A percentile compares a stretch with the other conserved stretches of the same genome.
Evolutionary conservation across 805 yeast genomes (phyloP).

Genomic region (Cyberlindnera euphorbiiphila): DNA sequence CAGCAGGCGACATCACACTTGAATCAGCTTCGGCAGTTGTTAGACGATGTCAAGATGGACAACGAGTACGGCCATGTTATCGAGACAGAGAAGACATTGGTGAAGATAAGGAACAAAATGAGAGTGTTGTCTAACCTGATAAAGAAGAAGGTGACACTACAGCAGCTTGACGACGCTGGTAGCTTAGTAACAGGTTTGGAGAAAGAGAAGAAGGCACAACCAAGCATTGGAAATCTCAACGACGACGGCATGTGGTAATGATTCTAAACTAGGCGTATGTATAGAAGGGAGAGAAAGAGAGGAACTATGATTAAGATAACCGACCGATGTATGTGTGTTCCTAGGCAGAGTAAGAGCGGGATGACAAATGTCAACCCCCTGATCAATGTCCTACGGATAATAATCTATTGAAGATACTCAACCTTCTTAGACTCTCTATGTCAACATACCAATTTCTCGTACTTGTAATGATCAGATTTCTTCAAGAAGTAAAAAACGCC

Average conservation of each 20-base stretch:
- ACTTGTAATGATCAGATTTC: too few relatives aligned
- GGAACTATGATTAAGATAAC: too few relatives aligned
- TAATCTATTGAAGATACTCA: too few relatives aligned
- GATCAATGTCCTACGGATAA: too few relatives aligned
- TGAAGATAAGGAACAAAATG: constrained; percentile 58
- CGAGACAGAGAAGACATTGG: constrained; percentile 46
- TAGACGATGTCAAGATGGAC: constrained; percentile 32
- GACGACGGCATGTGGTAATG: constrained; percentile 30
- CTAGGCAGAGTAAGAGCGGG: too few relatives aligned
- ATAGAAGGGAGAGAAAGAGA: too few relatives aligned
- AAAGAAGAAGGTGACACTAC: constrained; percentile 15
- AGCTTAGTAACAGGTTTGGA: constrained; percentile 18
- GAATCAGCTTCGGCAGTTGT: constrained; percentile 28
- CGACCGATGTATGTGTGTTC: too few relatives aligned
- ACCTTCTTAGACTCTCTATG: too few relatives aligned
- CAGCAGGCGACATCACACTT: constrained; percentile 26
- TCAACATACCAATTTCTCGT: too few relatives aligned
- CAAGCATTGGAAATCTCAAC: constrained; percentile 20
- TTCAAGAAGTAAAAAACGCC: too few relatives aligned
- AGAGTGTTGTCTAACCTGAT: constrained; percentile 43
- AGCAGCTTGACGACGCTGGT: constrained; percentile 15
- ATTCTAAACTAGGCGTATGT: too few relatives aligned
- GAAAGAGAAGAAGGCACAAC: constrained; percentile 13
- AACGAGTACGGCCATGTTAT: constrained; percentile 58
- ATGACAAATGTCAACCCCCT: too few relatives aligned